Conservation (phyloP, 2,329 filamentous ascomycete genomes). For the Keithomyces neogunnii region DNA sequence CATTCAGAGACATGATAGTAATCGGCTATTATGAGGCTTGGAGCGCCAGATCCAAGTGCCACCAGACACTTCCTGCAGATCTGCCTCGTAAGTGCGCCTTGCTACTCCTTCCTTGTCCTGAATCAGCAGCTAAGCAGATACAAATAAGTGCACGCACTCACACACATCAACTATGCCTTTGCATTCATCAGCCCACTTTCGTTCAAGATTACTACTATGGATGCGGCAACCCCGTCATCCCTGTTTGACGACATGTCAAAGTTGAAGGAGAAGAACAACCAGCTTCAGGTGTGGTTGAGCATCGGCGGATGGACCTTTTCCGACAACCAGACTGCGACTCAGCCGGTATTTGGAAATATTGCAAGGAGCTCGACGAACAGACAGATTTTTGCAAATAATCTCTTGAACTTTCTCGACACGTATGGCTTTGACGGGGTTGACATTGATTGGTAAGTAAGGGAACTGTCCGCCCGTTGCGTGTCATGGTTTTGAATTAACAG, state of each 20-base stretch:
- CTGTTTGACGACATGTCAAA: neutral
- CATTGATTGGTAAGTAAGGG: neutral
- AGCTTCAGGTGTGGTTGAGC: neutral
- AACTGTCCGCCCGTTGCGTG: no score
- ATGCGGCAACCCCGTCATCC: neutral
- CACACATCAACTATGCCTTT: slow-evolving; percentile 28
- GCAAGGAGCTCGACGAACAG: slow-evolving; percentile 6
- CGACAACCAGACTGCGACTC: slow-evolving; percentile 12
- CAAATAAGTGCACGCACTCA: slow-evolving; percentile 4
- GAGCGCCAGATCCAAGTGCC: slow-evolving; percentile 1
- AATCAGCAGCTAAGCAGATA: no score
- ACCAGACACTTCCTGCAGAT: no score
- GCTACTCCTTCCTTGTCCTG: no score
- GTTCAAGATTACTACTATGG: slow-evolving; percentile 8
- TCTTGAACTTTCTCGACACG: neutral
- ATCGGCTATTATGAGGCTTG: slow-evolving; percentile 27
- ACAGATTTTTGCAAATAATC: neutral
- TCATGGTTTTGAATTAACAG: no score
- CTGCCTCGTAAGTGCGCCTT: no score
- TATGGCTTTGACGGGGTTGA: slow-evolving; percentile 1
- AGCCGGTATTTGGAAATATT: slow-evolving; percentile 24
- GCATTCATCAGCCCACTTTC: slow-evolving; percentile 23
- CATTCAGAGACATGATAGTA: neutral
- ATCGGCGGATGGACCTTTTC: neutral
- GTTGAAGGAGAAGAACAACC: slow-evolving; percentile 12